Evolutionary conservation across 352 stramenopile genomes (phyloP), one percentile per base, ranked within the genome.

Genomic region (Phytophthora sp.): DNA sequence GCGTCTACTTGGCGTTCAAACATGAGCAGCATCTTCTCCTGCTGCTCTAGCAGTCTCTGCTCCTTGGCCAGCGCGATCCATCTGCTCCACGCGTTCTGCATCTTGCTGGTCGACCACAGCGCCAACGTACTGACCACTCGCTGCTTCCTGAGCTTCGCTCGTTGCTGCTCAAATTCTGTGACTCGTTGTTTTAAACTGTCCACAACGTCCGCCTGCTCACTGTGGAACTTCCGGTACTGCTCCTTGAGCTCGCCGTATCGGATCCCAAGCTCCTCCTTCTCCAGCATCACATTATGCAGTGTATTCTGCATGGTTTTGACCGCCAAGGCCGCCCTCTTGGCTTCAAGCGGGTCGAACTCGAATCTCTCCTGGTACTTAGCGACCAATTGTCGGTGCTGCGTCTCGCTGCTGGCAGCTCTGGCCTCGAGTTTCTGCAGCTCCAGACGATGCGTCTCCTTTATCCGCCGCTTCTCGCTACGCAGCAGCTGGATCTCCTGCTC

Each of bases 211-310:
- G 29, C 26, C 9, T 79, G 60, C 1, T 86, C 65, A 0, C 49
- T 53, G 7, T 89, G 63, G 8, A 87, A 62, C 13, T 57, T 51
- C 6, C 60, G 52, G 63, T 79, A 79, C 7, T 77, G 45, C 15
- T 80, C 41, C 26, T 77, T 73, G 1, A 90, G 70, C 33, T 74
- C 62, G 0, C 53, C 64, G 49, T 82, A 80, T 8, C 77, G 59
- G 15, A 82, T 58, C 3, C 57, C 64, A 12, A 95, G 63, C 57
- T 88, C 80, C n/a, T 91, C 83, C 47, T 93, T 91, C 44, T 92
- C 83, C 15, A 79, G 55, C 27, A 89, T 50, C 2, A 77, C 71
- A 15, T 77, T 71, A 7, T 91, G 78, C 21, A 95, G 73, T 23
- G 84, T 71, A 13, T 90, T 69, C 26, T 90, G 76, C 41, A 90